These are phyloP conservation scores for Bodo saltans DNA, from an alignment of 78 protist genomes.

Conservation along the genomic window DNA sequence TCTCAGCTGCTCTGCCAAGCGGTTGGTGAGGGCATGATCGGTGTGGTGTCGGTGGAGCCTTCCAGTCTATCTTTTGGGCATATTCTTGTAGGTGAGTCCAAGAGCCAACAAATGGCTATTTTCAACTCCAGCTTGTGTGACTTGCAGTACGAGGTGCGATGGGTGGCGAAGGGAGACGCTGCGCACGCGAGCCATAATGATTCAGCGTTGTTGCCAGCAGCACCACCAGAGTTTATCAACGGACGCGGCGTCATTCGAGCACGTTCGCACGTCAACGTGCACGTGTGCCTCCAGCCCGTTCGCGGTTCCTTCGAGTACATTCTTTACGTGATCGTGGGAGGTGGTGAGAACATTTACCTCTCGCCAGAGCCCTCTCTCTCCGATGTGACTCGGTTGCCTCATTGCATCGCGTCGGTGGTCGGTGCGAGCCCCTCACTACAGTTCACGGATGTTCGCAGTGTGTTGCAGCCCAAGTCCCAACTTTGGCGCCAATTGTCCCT, in stretches of 20 bases:
- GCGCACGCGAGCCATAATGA: too few species aligned
- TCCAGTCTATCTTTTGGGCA: not conserved
- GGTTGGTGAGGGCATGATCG: constrained; percentile 13
- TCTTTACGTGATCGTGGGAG: not conserved
- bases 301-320: not conserved
- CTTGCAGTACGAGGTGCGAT: not conserved
- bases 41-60: constrained; percentile 11
- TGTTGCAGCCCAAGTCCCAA: not conserved
- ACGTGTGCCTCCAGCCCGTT: not conserved
- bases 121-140: constrained; percentile 7
- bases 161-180: too few species aligned
- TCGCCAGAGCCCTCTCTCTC: not conserved
- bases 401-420: not conserved
- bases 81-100: not conserved
- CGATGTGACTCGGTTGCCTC: not conserved
- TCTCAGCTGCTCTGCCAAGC: not conserved
- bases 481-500: not conserved
- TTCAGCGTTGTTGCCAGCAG: not conserved
- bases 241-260: not conserved
- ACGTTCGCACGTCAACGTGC: not conserved
- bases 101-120: not conserved
- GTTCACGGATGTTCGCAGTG: not conserved
- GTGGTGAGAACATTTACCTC: not conserved
- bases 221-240: not conserved
- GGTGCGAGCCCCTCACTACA: not conserved